These are phyloP conservation scores for Colletotrichum camelliae DNA, from an alignment of 2,329 filamentous ascomycete genomes.

Conservation along the genomic window DNA sequence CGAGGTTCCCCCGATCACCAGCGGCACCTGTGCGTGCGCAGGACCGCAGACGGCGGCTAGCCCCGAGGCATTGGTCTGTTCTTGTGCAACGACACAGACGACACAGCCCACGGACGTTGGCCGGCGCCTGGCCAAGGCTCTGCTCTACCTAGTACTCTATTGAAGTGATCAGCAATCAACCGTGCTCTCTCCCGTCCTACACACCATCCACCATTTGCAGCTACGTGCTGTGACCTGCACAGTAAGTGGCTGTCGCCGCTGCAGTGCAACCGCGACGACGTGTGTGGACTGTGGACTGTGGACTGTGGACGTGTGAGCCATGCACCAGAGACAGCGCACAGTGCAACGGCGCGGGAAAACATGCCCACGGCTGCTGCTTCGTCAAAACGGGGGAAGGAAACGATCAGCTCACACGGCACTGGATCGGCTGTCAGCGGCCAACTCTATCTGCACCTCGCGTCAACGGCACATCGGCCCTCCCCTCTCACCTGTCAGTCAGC, in stretches of 20 bases:
- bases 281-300: background rate
- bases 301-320: background rate
- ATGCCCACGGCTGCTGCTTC: background rate
- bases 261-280: slow-evolving; percentile 2
- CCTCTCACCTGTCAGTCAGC: background rate
- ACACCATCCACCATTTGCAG: background rate
- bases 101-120: slow-evolving; percentile 14
- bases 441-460: slow-evolving; percentile 22
- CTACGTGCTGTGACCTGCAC: background rate
- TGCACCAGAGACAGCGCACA: background rate
- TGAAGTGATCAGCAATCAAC: background rate
- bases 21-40: background rate
- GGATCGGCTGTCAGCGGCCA: slow-evolving; percentile 16
- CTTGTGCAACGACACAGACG: background rate
- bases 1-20: background rate
- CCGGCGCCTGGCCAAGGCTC: slow-evolving; percentile 7
- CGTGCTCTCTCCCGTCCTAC: slow-evolving; percentile 2
- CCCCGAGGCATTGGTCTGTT: slow-evolving; percentile 13
- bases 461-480: slow-evolving; percentile 14
- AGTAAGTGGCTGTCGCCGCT: background rate
- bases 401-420: slow-evolving; percentile 15
- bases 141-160: background rate
- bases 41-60: background rate
- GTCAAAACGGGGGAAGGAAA: background rate
- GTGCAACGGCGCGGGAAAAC: background rate